phyloP scores from a whole-genome alignment of 371 early-diverging fungal species.

The Furculomyces boomerangus region DNA sequence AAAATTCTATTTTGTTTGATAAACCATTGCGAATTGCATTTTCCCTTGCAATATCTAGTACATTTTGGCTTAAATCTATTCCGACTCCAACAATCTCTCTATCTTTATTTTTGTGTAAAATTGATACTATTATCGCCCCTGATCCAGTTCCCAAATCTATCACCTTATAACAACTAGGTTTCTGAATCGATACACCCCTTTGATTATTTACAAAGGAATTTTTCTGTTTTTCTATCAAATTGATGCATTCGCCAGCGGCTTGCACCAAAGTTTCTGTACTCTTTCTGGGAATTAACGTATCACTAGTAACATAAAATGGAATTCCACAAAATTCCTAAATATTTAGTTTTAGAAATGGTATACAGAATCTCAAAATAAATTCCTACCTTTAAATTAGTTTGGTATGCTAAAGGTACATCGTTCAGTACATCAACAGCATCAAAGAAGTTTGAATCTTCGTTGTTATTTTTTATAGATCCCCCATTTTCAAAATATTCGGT shows the following conservation, averaged over 20 bases:
- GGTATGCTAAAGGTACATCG: slow-evolving; percentile 11
- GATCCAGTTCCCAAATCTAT: slow-evolving; percentile 61
- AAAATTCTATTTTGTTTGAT: slow-evolving; percentile 17
- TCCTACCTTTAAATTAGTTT: slow-evolving; percentile 6
- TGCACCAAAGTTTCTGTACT: slow-evolving; percentile 45
- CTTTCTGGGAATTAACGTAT: slow-evolving; percentile 49
- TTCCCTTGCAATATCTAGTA: slow-evolving; percentile 31
- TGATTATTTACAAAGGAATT: not conserved
- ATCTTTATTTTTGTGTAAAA: slow-evolving; percentile 16
- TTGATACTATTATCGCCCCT: slow-evolving; percentile 44
- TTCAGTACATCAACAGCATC: slow-evolving; percentile 4
- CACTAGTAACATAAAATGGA: slow-evolving; percentile 34
- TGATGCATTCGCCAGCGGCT: slow-evolving; percentile 16
- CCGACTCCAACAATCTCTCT: slow-evolving; percentile 28
- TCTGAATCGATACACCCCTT: not conserved
- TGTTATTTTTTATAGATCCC: slow-evolving; percentile 1
- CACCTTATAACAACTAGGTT: slow-evolving; percentile 14
- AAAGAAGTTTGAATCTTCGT: slow-evolving; percentile 7
- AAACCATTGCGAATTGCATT: slow-evolving; percentile 24
- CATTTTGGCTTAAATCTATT: slow-evolving; percentile 39
- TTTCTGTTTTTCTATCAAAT: not conserved
- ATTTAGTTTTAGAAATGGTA: slow-evolving; percentile 22
- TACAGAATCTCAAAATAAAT: slow-evolving; percentile 29
- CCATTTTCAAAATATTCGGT: slow-evolving; percentile 15
- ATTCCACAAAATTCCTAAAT: slow-evolving; percentile 32